Evolutionary conservation across 805 yeast genomes (phyloP), one percentile per base, ranked within the genome.

Genomic region (Ogataea philodendri): DNA sequence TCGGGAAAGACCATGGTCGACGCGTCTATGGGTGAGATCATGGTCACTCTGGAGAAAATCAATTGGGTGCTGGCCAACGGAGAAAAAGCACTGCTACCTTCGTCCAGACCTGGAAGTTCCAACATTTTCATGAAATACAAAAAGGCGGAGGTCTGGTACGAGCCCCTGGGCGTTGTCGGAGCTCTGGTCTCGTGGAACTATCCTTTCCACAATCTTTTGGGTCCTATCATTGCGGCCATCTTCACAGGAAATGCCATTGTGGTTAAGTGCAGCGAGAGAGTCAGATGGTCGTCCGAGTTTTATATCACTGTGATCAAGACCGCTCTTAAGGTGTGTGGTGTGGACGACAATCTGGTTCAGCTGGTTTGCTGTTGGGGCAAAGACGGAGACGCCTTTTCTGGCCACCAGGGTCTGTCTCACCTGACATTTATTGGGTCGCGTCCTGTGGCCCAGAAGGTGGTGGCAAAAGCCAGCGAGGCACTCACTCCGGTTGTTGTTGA

Each of bases 131-230:
- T 93, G 82, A 78, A 79, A 33, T 87, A 90, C 69, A 93, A 93
- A 59, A 82, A 82, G 37, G 97, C 96, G 4, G 93, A 90, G 61
- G 90, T 93, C 11, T 71, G 94, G 45, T 93, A 93, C 59, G 95
- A 89, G 59, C 97, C 98, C 1, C 62, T 90, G 37, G 93, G 93
- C 5, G 86, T 84, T 9, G 90, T 90, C 16, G 74, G 94, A 6
- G 95, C 97, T 0, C 68, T 93, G 42, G 86, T 93, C 1, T 85
- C 96, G 3, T 93, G 99, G 99, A 93, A 93, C 56, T 93, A 93
- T 58, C 98, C 99, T 0, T 81, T 93, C 60, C 98, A 93, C 59
- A 93, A 93, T 60, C 65, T 89, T 33, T 63, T 93, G 70, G 97
- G 97, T 3, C 98, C 98, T 1, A 70, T 93, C 2, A 78, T 89